These are phyloP conservation scores for Grigorovia yakushimaensis DNA, from an alignment of 805 yeast species.

Conservation along the genomic window DNA sequence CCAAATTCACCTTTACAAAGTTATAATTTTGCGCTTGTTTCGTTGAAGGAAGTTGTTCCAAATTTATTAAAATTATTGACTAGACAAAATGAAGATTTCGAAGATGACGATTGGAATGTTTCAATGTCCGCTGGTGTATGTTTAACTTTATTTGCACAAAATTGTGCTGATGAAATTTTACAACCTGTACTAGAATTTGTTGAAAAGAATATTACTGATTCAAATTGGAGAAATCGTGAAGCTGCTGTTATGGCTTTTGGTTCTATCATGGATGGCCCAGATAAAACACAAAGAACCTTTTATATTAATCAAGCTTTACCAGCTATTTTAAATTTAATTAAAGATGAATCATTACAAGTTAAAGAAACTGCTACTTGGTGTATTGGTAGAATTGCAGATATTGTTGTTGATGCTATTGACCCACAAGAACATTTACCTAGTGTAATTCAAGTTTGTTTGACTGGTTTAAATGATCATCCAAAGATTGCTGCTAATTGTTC, in stretches of 20 bases:
- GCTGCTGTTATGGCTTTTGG: constrained; percentile 99
- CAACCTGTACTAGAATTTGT: constrained; percentile 81
- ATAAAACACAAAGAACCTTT: constrained; percentile 51
- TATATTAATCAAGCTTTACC: constrained; percentile 75
- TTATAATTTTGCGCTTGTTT: constrained; percentile 77
- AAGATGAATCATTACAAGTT: constrained; percentile 71
- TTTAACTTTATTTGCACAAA: constrained; percentile 84
- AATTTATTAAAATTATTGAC: constrained; percentile 70
- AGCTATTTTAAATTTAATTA: constrained; percentile 66
- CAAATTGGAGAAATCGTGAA: constrained; percentile 80
- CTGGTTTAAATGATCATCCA: constrained; percentile 85
- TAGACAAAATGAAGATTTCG: constrained; percentile 85
- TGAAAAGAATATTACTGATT: constrained; percentile 51
- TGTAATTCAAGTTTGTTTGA: constrained; percentile 60
- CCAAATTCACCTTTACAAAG: constrained; percentile 43
- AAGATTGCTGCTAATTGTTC: constrained; percentile 94
- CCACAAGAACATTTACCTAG: constrained; percentile 53
- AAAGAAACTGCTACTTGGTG: constrained; percentile 99
- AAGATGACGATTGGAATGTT: constrained; percentile 95
- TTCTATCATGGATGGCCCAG: constrained; percentile 91
- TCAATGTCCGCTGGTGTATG: constrained; percentile 99
- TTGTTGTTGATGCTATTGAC: constrained; percentile 69
- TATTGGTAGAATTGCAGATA: constrained; percentile 89
- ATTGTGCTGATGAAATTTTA: constrained; percentile 77
- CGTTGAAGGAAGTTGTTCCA: constrained; percentile 79